phyloP scores from a whole-genome alignment of 2,329 filamentous ascomycete genomes.

The Epichloe elymi region DNA sequence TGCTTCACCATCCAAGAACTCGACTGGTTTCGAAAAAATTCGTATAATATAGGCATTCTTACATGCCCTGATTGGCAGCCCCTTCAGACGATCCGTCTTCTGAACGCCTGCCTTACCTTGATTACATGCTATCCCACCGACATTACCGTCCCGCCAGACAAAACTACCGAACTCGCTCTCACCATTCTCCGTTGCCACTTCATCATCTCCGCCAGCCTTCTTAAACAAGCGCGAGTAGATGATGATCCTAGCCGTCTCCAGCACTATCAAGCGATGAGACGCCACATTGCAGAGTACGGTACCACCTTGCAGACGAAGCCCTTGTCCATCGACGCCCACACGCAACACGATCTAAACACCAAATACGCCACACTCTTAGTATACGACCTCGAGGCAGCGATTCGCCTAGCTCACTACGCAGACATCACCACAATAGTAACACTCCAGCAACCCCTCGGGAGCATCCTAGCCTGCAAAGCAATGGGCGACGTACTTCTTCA shows the following conservation, averaged over 20 bases:
- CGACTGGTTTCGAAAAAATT: conserved; percentile 72
- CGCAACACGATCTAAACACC: conserved; percentile 37
- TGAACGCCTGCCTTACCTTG: conserved; percentile 38
- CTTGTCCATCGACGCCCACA: conserved; percentile 25
- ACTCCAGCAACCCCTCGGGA: conserved; percentile 30
- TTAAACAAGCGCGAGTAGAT: background rate
- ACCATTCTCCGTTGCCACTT: conserved; percentile 61
- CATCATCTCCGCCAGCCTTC: conserved; percentile 35
- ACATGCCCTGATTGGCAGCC: conserved; percentile 42
- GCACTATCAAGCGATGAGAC: conserved; percentile 47
- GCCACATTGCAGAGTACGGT: conserved; percentile 33
- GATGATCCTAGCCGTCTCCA: conserved; percentile 37
- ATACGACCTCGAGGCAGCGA: conserved; percentile 67
- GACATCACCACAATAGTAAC: conserved; percentile 47
- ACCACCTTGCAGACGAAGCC: background rate
- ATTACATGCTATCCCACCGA: conserved; percentile 37
- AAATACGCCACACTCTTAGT: conserved; percentile 57
- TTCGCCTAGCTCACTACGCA: conserved; percentile 55
- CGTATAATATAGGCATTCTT: conserved; percentile 64
- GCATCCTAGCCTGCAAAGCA: conserved; percentile 38
- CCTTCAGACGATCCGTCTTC: conserved; percentile 39
- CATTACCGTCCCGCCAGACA: background rate
- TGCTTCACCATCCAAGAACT: conserved; percentile 53
- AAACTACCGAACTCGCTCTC: background rate
- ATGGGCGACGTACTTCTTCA: conserved; percentile 54